phyloP scores from a whole-genome alignment of 805 yeast genomes.

The Sugiyamaella lignohabitans region DNA sequence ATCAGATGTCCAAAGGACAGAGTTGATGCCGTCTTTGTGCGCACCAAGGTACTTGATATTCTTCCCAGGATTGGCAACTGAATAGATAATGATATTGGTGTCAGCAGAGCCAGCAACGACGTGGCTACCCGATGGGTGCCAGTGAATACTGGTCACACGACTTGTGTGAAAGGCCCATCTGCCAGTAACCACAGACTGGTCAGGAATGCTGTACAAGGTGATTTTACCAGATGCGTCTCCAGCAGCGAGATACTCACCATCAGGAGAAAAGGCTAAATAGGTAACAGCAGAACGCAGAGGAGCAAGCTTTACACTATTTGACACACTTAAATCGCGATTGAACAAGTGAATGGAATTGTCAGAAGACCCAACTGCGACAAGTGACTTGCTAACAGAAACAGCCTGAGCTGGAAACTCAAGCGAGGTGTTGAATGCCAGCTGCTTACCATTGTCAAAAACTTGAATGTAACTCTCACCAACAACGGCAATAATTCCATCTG shows the following conservation, averaged over 20 bases:
- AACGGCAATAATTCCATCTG: slow-evolving; percentile 36
- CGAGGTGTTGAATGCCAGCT: slow-evolving; percentile 24
- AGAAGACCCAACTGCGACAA: slow-evolving; percentile 47
- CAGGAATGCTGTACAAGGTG: slow-evolving; percentile 53
- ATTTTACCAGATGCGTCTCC: slow-evolving; percentile 88
- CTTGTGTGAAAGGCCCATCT: slow-evolving; percentile 97
- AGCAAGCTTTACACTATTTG: slow-evolving; percentile 30
- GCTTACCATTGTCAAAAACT: slow-evolving; percentile 29
- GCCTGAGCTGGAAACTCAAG: slow-evolving; percentile 39
- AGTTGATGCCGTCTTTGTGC: slow-evolving; percentile 81
- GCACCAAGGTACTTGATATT: slow-evolving; percentile 69
- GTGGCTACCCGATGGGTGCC: slow-evolving; percentile 70
- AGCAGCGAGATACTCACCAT: slow-evolving; percentile 62
- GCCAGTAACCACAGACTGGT: slow-evolving; percentile 55
- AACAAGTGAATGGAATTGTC: slow-evolving; percentile 39
- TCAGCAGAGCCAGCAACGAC: slow-evolving; percentile 80
- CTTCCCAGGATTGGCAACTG: slow-evolving; percentile 70
- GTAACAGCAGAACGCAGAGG: slow-evolving; percentile 58
- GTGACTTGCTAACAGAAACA: slow-evolving; percentile 38
- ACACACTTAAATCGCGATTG: slow-evolving; percentile 27
- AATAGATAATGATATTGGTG: slow-evolving; percentile 71
- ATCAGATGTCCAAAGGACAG: slow-evolving; percentile 57
- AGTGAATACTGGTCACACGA: slow-evolving; percentile 64
- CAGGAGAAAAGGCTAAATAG: slow-evolving; percentile 61
- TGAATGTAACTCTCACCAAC: slow-evolving; percentile 41